Conservation (phyloP, 1,139 yeast genomes). For the Lizanozyma gosingica region DNA sequence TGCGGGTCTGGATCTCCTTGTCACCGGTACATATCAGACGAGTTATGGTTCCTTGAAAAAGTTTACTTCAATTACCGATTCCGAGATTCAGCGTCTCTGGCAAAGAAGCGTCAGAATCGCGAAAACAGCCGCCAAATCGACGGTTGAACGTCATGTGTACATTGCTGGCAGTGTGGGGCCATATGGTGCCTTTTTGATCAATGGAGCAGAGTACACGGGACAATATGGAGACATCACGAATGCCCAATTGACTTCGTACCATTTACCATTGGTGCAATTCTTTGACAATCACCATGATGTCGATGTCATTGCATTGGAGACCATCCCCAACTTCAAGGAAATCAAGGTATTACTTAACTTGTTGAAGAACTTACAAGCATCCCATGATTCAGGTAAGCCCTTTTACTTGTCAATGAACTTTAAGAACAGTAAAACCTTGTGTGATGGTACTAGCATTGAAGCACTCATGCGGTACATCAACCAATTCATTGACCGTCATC, state of each 20-base stretch:
- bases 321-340: slow-evolving; percentile 52
- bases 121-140: background rate
- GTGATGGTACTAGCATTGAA: slow-evolving; percentile 25
- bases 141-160: slow-evolving; percentile 6
- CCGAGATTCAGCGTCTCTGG: background rate
- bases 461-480: slow-evolving; percentile 14
- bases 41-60: background rate
- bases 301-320: slow-evolving; percentile 54
- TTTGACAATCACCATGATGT: slow-evolving; percentile 28
- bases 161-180: slow-evolving; percentile 67
- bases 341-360: slow-evolving; percentile 24
- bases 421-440: slow-evolving; percentile 14
- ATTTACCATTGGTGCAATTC: slow-evolving; percentile 35
- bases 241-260: slow-evolving; percentile 34
- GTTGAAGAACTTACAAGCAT: slow-evolving; percentile 10
- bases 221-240: slow-evolving; percentile 31
- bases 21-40: background rate
- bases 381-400: slow-evolving; percentile 12
- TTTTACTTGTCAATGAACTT: slow-evolving; percentile 25
- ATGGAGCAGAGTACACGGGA: slow-evolving; percentile 67
- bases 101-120: background rate
- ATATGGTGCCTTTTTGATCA: slow-evolving; percentile 55
- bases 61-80: background rate
- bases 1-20: background rate
- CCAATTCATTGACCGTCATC: slow-evolving; percentile 2